These are phyloP conservation scores for Myriosclerotinia duriaeana DNA, from an alignment of 2,329 filamentous ascomycete genomes.

Conservation along the genomic window DNA sequence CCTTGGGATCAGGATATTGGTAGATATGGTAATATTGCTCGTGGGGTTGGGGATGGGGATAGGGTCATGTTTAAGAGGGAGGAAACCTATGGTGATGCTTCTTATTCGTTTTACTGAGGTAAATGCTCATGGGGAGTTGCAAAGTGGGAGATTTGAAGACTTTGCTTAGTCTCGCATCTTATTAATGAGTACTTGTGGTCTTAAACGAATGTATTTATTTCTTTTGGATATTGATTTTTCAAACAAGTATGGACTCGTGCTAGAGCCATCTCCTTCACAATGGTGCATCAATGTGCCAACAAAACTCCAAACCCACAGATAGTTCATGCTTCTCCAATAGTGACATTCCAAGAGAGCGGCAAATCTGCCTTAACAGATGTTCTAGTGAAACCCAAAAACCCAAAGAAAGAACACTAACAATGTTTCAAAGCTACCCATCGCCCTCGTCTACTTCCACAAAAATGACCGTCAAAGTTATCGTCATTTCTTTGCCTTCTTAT, in stretches of 20 bases:
- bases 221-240: neutral
- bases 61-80: constrained; percentile 1
- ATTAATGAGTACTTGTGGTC: neutral
- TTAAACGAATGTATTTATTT: neutral
- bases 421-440: neutral
- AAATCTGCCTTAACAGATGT: neutral
- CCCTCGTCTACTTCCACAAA: neutral
- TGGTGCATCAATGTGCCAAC: neutral
- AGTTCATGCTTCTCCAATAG: neutral
- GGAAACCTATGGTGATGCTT: neutral
- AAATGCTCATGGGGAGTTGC: neutral
- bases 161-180: neutral
- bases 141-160: neutral
- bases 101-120: neutral
- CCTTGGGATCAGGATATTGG: neutral
- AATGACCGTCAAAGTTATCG: neutral
- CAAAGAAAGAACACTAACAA: neutral
- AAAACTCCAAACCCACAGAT: neutral
- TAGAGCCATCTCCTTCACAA: neutral
- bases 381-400: neutral
- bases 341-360: neutral
- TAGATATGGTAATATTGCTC: neutral
- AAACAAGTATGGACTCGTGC: neutral
- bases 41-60: neutral
- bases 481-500: neutral